Conservation (phyloP, 768 basidiomycete species). For the Podaxis sp. region DNA sequence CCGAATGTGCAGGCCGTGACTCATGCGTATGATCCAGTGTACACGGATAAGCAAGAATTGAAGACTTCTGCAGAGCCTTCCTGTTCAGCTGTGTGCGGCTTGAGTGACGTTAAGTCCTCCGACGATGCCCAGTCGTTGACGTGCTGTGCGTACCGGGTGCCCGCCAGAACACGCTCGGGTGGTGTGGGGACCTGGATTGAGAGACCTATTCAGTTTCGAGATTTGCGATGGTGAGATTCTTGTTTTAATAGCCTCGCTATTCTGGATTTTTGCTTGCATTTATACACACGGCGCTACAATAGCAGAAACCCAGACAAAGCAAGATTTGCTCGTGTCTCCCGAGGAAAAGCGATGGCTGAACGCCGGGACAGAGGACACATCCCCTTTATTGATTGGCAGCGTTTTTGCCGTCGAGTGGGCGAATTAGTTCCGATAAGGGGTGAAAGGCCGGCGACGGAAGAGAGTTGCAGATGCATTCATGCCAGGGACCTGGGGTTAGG, state of each 20-base stretch:
- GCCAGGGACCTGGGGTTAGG: neutral
- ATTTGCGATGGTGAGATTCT: neutral
- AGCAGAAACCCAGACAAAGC: neutral
- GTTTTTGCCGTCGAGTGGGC: neutral
- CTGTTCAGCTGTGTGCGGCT: no score
- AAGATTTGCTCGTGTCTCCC: neutral
- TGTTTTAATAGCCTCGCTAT: neutral
- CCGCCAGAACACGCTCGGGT: neutral
- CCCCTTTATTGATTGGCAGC: neutral
- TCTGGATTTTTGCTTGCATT: neutral
- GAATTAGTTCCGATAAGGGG: neutral
- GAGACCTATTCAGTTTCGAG: neutral
- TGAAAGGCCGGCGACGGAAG: neutral
- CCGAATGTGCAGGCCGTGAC: no score
- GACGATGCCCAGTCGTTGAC: neutral
- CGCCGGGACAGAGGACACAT: neutral
- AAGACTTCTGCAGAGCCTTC: no score
- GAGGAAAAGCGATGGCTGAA: neutral
- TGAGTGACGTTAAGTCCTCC: neutral
- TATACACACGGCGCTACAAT: neutral
- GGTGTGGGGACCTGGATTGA: neutral
- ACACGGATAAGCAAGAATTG: no score
- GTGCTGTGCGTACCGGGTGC: neutral
- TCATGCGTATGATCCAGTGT: no score
- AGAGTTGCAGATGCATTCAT: neutral